Evolutionary conservation across 345 rosid genomes (phyloP).

Genomic region (Mangifera indica): DNA sequence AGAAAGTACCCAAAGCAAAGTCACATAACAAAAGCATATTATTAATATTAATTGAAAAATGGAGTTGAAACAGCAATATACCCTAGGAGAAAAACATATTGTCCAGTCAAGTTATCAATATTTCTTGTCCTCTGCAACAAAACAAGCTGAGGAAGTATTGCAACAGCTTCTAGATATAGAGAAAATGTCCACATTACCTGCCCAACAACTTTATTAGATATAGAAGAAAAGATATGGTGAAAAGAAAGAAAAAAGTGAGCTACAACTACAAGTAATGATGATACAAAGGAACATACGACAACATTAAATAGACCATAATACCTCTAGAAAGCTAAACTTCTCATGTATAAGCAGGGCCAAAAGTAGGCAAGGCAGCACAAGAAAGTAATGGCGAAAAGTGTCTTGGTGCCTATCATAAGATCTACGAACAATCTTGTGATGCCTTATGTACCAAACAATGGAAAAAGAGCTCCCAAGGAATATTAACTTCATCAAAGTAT

Average conservation of each 20-base stretch:
- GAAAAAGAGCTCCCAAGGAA: slow-evolving; percentile 46
- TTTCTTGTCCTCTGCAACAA: slow-evolving; percentile 73
- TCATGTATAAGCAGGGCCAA: slow-evolving; percentile 69
- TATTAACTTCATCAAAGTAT: slow-evolving; percentile 52
- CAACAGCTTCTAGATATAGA: slow-evolving; percentile 70
- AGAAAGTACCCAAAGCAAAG: not conserved
- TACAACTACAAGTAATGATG: not conserved
- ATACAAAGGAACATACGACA: slow-evolving; percentile 3
- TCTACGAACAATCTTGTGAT: slow-evolving; percentile 44
- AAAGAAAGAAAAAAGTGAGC: not conserved
- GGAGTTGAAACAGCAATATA: slow-evolving; percentile 23
- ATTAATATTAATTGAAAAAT: not conserved
- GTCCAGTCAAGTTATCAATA: slow-evolving; percentile 80
- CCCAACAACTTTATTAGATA: slow-evolving; percentile 6
- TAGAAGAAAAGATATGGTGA: not conserved
- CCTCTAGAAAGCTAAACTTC: slow-evolving; percentile 62
- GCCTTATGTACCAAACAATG: slow-evolving; percentile 52
- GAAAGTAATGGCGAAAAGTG: slow-evolving; percentile 57
- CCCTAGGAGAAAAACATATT: slow-evolving; percentile 88
- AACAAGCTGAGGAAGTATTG: slow-evolving; percentile 79
- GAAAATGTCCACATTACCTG: slow-evolving; percentile 82
- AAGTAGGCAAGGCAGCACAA: slow-evolving; percentile 59
- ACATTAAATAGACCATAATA: slow-evolving; percentile 20
- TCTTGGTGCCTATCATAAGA: slow-evolving; percentile 57
- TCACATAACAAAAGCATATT: not conserved